Base-by-base conservation (phyloP, 371 early-diverging fungal species). In the Gilbertella persicaria region DNA sequence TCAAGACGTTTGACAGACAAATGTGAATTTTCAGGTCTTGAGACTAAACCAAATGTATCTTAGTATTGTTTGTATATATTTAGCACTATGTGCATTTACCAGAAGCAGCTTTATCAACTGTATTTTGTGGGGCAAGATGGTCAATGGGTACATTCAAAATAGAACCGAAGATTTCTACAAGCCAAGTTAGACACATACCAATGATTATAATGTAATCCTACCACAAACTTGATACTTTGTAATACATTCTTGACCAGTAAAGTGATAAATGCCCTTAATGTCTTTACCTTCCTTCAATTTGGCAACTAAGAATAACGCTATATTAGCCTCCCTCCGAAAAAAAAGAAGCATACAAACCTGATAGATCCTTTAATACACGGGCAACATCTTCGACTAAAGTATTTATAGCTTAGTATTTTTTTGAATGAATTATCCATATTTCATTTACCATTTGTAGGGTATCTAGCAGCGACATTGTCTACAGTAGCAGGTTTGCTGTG, bases 181-280 rank as follows among this genome's bases (percentile, higher is more conserved):
- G 35, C 2, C n/a, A 10, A 14, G 1, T 25, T 14, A 7, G 14
- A 35, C 24, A 3, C n/a, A 5, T 14, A 16, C n/a, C 8, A 19
- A 23, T 33, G 42, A 36, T 36, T n/a, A 29, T 12, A 45, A 26
- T 17, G 55, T 52, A 54, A 51, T 71, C 73, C 60, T 73, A 82
- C 82, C 71, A 57, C 89, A 87, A 68, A 94, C 90, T 38, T 83
- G 78, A 62, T 91, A 93, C 65, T 93, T 93, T 16, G 92, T 91
- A 50, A 78, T 77, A 42, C 58, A 50, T 60, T 90, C 87, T 42
- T 78, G 61, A 12, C 74, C 82, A 33, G 79, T 75, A 60, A 87
- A 91, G 58, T 93, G 93, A 54, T 79, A 86, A 2, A 86, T 68
- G 0, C 91, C 91, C 14, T 58, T 60, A 19, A 86, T 66, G 24